Conservation (phyloP, 2,329 filamentous ascomycete species). For the Coleophoma eucalyptorum region DNA sequence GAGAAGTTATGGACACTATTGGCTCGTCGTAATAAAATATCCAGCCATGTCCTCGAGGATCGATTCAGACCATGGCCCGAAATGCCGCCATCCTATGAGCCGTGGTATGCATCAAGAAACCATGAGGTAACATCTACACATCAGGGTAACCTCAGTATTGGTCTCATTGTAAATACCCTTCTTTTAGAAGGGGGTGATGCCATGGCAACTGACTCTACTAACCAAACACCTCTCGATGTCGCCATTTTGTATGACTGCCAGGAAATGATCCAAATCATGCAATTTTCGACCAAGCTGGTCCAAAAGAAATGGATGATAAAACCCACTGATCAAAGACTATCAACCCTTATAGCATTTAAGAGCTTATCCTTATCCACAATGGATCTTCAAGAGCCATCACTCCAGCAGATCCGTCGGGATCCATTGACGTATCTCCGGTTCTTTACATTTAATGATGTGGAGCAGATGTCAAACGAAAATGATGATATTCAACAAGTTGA, state of each 20-base stretch:
- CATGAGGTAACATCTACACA: neutral
- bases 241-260: neutral
- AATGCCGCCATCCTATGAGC: neutral
- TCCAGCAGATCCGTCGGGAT: neutral
- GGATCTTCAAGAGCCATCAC: neutral
- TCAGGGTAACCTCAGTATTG: conserved; percentile 2
- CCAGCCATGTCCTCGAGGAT: neutral
- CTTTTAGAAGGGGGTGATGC: conserved; percentile 5
- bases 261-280: conserved; percentile 3
- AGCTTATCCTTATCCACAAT: neutral
- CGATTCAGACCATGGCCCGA: neutral
- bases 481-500: neutral
- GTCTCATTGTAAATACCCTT: conserved; percentile 4
- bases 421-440: conserved; percentile 1
- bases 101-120: neutral
- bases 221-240: conserved; percentile 1
- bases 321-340: neutral
- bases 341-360: conserved; percentile 3
- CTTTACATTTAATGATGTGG: conserved; percentile 1
- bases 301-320: neutral
- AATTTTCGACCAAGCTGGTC: neutral
- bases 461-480: neutral
- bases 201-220: conserved; percentile 4
- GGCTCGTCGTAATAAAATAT: neutral
- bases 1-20: neutral